A percentile compares a stretch with the other conserved stretches of the same genome.
Evolutionary conservation across 129 eudicot genomes (phyloP).

Genomic region (Flaveria bidentis): DNA sequence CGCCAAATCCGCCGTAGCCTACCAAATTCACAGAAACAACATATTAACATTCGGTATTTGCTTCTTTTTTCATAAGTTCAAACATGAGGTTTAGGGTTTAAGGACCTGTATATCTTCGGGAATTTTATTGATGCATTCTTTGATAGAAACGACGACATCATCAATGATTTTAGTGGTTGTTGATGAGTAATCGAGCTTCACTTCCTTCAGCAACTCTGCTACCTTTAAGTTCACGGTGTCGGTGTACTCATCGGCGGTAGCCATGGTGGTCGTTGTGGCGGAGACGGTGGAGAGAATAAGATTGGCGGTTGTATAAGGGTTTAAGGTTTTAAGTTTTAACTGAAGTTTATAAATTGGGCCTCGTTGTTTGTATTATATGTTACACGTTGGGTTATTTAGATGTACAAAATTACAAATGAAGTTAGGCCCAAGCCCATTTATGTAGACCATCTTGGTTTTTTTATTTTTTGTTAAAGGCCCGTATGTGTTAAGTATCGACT

Average conservation of each 20-base stretch:
- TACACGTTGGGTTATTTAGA: background rate
- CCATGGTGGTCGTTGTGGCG: slow-evolving; percentile 29
- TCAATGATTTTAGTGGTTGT: slow-evolving; percentile 44
- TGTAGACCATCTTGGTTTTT: background rate
- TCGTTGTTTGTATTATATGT: background rate
- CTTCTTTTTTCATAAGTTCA: background rate
- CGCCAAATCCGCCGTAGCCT: slow-evolving; percentile 81
- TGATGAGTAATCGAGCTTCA: slow-evolving; percentile 61
- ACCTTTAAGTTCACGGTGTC: slow-evolving; percentile 60
- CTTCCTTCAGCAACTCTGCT: slow-evolving; percentile 76
- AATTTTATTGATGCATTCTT: slow-evolving; percentile 48
- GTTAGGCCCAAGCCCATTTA: background rate
- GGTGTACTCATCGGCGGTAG: slow-evolving; percentile 37
- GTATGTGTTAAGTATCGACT: background rate
- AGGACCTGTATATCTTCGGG: slow-evolving; percentile 66
- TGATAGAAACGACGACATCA: slow-evolving; percentile 53
- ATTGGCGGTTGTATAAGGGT: slow-evolving; percentile 27
- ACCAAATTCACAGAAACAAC: slow-evolving; percentile 5
- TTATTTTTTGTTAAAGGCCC: background rate
- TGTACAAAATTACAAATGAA: background rate
- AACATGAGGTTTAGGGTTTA: slow-evolving; percentile 34
- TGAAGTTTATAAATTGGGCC: slow-evolving; percentile 29
- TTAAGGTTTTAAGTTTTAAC: slow-evolving; percentile 9
- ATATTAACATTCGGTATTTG: background rate
- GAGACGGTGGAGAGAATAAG: slow-evolving; percentile 27